Evolutionary conservation across 2,329 filamentous ascomycete species (phyloP).

Genomic region (Talaromyces atroroseus): DNA sequence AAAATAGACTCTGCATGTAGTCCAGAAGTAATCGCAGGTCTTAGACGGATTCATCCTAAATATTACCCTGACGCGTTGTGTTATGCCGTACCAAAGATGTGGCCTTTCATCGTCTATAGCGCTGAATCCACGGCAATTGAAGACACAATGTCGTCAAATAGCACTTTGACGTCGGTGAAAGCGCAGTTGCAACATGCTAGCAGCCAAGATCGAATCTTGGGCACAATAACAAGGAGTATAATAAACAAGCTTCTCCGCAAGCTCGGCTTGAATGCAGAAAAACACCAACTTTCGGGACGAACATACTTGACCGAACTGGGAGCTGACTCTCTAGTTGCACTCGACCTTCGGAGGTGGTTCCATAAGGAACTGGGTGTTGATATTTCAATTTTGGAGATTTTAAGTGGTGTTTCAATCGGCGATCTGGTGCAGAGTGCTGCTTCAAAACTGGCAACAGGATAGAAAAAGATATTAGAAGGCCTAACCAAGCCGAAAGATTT

Average conservation of each 20-base stretch:
- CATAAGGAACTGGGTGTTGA: constrained; percentile 40
- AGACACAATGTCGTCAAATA: not conserved
- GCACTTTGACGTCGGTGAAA: not conserved
- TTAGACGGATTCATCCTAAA: not conserved
- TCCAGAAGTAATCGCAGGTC: constrained; percentile 8
- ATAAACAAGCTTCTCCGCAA: not conserved
- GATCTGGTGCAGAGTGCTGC: not conserved
- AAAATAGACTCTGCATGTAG: constrained; percentile 21
- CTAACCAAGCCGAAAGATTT: too few species aligned
- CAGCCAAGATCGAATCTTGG: not conserved
- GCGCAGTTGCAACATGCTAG: not conserved
- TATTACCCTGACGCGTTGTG: constrained; percentile 9
- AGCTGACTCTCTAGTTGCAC: constrained; percentile 18
- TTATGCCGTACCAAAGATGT: constrained; percentile 11
- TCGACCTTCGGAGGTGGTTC: constrained; percentile 37
- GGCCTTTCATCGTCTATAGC: not conserved
- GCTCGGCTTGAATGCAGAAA: not conserved
- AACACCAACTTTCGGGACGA: not conserved
- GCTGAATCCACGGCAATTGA: not conserved
- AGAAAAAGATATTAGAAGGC: not conserved
- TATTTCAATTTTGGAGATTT: constrained; percentile 43
- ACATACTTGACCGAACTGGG: constrained; percentile 11
- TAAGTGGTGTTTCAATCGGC: constrained; percentile 25
- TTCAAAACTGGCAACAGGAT: too few species aligned
- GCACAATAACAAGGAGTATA: not conserved